A percentile compares a stretch with the other conserved stretches of the same genome.
Conservation (phyloP, 768 basidiomycete genomes). For the Suillus brevipes region DNA sequence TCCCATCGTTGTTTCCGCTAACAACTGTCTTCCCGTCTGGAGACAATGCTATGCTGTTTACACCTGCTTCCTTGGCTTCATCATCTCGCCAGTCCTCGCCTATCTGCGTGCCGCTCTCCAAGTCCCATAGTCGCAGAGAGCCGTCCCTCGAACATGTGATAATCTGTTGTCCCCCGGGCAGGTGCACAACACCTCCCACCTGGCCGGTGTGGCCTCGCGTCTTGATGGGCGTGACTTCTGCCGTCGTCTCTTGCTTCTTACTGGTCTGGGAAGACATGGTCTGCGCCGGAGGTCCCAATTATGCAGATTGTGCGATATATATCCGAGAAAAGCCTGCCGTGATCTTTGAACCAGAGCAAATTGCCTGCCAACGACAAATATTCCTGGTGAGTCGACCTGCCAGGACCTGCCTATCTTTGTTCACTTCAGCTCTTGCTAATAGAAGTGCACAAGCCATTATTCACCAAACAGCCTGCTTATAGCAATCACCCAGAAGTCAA, state of each 20-base stretch:
- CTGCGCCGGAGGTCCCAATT: background rate
- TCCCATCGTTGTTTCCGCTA: background rate
- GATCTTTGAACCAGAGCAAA: constrained; percentile 8
- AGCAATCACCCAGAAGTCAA: no score
- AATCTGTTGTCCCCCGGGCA: background rate
- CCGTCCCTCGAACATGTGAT: background rate
- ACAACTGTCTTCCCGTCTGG: background rate
- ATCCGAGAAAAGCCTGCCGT: no score
- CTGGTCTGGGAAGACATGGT: background rate
- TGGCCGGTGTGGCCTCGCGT: background rate
- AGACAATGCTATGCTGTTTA: background rate
- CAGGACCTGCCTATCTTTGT: no score
- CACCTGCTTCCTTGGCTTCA: background rate
- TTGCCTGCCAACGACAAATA: constrained; percentile 1
- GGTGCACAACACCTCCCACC: background rate
- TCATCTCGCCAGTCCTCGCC: background rate
- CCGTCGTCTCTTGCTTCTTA: background rate
- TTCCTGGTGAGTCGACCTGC: no score
- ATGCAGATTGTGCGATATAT: no score
- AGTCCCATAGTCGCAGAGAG: background rate
- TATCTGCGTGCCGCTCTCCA: background rate
- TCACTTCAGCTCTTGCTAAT: no score
- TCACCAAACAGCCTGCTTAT: no score
- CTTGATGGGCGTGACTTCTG: no score
- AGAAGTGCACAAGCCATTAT: no score